Evolutionary conservation across 1,139 yeast species (phyloP), one percentile per base, ranked within the genome.

Genomic region (Candida albicans): DNA sequence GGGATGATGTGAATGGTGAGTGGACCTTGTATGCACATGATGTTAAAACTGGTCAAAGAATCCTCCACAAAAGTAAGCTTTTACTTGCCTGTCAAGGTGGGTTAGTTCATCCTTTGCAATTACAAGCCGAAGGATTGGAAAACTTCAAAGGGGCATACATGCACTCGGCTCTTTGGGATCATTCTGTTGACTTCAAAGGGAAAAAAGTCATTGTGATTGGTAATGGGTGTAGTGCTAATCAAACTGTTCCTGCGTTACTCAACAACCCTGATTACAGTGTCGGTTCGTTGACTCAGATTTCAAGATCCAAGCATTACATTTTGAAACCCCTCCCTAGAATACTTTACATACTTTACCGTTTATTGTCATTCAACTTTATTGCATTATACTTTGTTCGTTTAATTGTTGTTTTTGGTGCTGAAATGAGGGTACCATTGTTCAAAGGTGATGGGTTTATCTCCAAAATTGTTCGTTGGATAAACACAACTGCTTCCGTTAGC

Each of bases 121-220:
- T 64, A 34, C 44, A 56, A 2, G 58, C 61, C 7, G 63, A 62
- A 4, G 79, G 80, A 0, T 52, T 77, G 37, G 73, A 70, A 27
- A 56, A 56, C 22, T 77, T 70, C 55, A 60, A 73, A 51, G 82
- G 81, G 3, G 54, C 52, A 3, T 71, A 69, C 52, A 66, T 75
- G 67, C 82, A 77, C 51, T 71, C 79, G 1, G 78, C 76, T 1
- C 56, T 72, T 37, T 77, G 77, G 73, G 69, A 77, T 47, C 72
- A 73, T 49, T 48, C 56, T 11, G 70, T 72, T 10, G 64, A 65
- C 26, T 57, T 75, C 47, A 58, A 63, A 42, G 64, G 56, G 35
- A 67, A 67, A 40, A 56, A 61, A 6, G 70, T 73, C 9, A 63
- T 66, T 12, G 67, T 72, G 13, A 54, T 72, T 38, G 77, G 77